phyloP scores from a whole-genome alignment of 1,284 basidiomycete genomes.

The Rhodotorula glutinis region DNA sequence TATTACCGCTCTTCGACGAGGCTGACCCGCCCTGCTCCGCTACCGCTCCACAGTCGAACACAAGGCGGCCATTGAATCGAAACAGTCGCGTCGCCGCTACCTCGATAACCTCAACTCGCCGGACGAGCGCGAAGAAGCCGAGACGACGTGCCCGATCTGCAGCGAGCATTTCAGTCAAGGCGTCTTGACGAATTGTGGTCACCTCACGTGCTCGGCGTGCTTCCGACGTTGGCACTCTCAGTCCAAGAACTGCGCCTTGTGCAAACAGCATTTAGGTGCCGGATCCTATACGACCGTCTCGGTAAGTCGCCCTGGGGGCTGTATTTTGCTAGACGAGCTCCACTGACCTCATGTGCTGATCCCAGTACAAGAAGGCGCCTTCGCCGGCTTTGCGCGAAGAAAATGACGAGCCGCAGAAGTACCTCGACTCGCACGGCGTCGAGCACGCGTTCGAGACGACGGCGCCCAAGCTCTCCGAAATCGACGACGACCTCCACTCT shows the following conservation, averaged over 20 bases:
- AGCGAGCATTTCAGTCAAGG: conserved; percentile 16
- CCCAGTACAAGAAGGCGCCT: conserved; percentile 10
- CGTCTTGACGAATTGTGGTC: conserved; percentile 26
- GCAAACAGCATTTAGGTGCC: conserved; percentile 17
- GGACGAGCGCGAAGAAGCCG: conserved; percentile 13
- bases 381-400: background rate
- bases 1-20: too few species aligned
- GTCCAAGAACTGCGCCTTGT: conserved; percentile 21
- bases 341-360: too few species aligned
- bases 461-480: conserved; percentile 8
- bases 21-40: background rate
- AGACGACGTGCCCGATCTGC: conserved; percentile 36
- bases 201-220: conserved; percentile 18
- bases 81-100: conserved; percentile 31
- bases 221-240: conserved; percentile 13
- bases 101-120: conserved; percentile 35
- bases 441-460: conserved; percentile 13
- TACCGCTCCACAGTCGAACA: conserved; percentile 24
- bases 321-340: background rate
- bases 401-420: background rate
- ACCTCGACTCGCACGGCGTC: conserved; percentile 18
- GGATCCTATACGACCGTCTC: conserved; percentile 23
- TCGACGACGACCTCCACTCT: conserved; percentile 11
- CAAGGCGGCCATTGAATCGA: conserved; percentile 7
- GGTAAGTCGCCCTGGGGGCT: conserved; percentile 1